These are phyloP conservation scores for Coemansia sp. DNA, from an alignment of 192 early-diverging fungal species.

Conservation along the genomic window DNA sequence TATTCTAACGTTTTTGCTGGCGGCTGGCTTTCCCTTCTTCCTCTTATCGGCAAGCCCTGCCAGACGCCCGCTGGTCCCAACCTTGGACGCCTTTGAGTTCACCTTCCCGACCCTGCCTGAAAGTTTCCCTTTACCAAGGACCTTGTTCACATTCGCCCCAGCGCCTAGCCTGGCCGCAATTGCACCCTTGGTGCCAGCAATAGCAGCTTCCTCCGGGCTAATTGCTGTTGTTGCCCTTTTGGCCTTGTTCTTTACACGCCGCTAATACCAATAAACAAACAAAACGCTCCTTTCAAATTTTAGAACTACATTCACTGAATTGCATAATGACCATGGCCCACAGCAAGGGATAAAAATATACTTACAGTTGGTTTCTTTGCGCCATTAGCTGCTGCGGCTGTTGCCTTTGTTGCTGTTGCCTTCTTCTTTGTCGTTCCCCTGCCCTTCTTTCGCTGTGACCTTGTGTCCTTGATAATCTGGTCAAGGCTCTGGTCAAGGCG, in stretches of 20 bases:
- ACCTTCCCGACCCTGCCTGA: slow-evolving; percentile 5
- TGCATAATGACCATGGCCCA: too few relatives aligned
- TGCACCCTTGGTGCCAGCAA: background rate
- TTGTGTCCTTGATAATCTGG: slow-evolving; percentile 39
- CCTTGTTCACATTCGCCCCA: background rate
- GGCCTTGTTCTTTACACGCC: slow-evolving; percentile 36
- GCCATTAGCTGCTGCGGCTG: slow-evolving; percentile 1
- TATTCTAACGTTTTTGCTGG: slow-evolving; percentile 18
- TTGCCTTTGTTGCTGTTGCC: slow-evolving; percentile 1
- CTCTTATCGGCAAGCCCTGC: slow-evolving; percentile 23
- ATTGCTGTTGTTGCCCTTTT: slow-evolving; percentile 8
- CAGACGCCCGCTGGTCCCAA: slow-evolving; percentile 16
- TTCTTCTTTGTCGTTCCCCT: slow-evolving; percentile 21
- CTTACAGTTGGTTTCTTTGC: slow-evolving; percentile 16
- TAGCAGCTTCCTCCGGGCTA: background rate
- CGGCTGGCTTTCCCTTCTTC: slow-evolving; percentile 9
- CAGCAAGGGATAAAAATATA: too few relatives aligned
- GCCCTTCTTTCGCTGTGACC: slow-evolving; percentile 3
- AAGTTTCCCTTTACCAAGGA: slow-evolving; percentile 5
- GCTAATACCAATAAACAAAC: slow-evolving; percentile 14
- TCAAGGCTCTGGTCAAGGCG: slow-evolving; percentile 51
- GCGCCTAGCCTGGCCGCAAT: background rate
- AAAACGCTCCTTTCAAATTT: background rate
- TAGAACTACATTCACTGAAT: too few relatives aligned
- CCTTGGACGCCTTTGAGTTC: slow-evolving; percentile 11